Evolutionary conservation across 1,284 basidiomycete species (phyloP).

Genomic region (Moesziomyces sp.): DNA sequence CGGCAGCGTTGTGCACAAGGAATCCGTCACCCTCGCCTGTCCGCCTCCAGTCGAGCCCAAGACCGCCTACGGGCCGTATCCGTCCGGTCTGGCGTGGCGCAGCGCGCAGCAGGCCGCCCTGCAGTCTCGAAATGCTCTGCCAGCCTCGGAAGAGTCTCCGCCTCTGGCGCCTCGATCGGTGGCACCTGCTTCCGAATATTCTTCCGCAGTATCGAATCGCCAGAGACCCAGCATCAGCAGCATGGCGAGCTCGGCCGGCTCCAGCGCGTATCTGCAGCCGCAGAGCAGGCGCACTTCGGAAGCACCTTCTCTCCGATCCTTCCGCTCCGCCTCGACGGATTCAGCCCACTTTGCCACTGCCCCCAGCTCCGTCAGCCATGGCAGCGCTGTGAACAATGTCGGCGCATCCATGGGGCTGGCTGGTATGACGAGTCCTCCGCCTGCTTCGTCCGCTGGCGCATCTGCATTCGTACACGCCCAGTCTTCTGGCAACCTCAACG

Average conservation of each 20-base stretch:
- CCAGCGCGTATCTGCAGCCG: conserved; percentile 1
- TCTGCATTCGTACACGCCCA: conserved; percentile 5
- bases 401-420: conserved; percentile 14
- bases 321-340: conserved; percentile 21
- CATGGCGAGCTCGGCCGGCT: conserved; percentile 16
- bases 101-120: conserved; percentile 6
- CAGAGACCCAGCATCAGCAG: conserved; percentile 28
- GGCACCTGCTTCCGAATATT: not conserved
- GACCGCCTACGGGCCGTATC: conserved; percentile 19
- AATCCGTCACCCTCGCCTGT: conserved; percentile 22
- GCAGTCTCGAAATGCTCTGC: not conserved
- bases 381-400: not conserved
- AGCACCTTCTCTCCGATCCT: conserved; percentile 13
- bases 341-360: conserved; percentile 13
- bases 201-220: conserved; percentile 2
- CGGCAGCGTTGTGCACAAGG: conserved; percentile 22
- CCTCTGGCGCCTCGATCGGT: conserved; percentile 2
- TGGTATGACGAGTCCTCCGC: conserved; percentile 25
- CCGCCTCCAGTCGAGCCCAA: conserved; percentile 31
- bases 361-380: conserved; percentile 11
- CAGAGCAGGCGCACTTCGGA: conserved; percentile 13
- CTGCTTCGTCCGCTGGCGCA: conserved; percentile 16
- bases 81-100: conserved; percentile 23
- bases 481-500: conserved; percentile 12
- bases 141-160: conserved; percentile 11